phyloP scores from a whole-genome alignment of 1,139 yeast genomes.

The Protomyces lactucae-debilis region DNA sequence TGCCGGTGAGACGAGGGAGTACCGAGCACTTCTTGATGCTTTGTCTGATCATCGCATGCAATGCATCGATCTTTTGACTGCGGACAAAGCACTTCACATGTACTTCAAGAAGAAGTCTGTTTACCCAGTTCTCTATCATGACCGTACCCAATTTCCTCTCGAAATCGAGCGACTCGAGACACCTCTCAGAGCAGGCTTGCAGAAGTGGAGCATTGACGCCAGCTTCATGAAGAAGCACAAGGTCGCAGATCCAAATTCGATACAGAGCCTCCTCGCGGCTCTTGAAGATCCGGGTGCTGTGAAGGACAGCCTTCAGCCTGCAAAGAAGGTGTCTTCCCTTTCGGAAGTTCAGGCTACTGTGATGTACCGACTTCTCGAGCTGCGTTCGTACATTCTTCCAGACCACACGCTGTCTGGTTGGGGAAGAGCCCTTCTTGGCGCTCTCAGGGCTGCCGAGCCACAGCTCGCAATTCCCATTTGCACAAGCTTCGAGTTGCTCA shows the following conservation, averaged over 20 bases:
- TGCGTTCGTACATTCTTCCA: conserved; percentile 52
- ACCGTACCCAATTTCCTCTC: conserved; percentile 15
- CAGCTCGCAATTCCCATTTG: conserved; percentile 34
- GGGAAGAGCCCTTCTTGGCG: conserved; percentile 50
- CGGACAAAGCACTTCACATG: conserved; percentile 67
- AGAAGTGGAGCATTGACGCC: conserved; percentile 39
- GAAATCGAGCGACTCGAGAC: conserved; percentile 19
- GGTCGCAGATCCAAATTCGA: background rate
- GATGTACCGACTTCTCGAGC: conserved; percentile 53
- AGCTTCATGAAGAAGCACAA: conserved; percentile 7
- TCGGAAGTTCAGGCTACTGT: conserved; percentile 60
- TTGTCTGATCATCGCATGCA: conserved; percentile 53
- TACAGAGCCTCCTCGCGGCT: conserved; percentile 35
- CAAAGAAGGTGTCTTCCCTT: conserved; percentile 40
- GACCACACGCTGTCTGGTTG: conserved; percentile 48
- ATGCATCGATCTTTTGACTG: conserved; percentile 54
- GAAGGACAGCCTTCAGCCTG: background rate
- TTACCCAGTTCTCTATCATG: conserved; percentile 3
- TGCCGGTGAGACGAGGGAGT: conserved; percentile 48
- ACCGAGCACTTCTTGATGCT: conserved; percentile 51
- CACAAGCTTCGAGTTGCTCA: conserved; percentile 37
- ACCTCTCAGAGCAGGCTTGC: conserved; percentile 44
- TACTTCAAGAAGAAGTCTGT: conserved; percentile 59
- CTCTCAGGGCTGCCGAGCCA: conserved; percentile 30
- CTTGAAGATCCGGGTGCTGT: conserved; percentile 31